Evolutionary conservation across 768 basidiomycete genomes (phyloP).

Genomic region (Boletales sp.): DNA sequence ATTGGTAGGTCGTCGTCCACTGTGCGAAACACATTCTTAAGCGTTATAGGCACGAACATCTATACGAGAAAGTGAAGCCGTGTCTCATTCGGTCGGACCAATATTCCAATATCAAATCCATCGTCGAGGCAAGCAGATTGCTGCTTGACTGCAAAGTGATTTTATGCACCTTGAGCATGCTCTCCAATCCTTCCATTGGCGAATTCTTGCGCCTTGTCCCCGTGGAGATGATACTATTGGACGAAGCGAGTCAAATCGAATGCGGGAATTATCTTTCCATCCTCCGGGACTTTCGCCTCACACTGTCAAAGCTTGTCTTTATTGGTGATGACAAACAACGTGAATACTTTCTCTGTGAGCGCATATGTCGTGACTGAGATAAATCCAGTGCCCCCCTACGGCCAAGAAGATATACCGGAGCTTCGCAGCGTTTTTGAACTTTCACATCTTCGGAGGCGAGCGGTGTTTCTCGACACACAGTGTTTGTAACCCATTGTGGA

Average conservation of each 20-base stretch:
- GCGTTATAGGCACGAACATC: conserved; percentile 45
- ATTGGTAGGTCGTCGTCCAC: conserved; percentile 34
- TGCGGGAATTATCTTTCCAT: conserved; percentile 38
- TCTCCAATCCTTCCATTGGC: conserved; percentile 28
- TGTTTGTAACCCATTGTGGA: conserved; percentile 42
- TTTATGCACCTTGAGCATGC: conserved; percentile 48
- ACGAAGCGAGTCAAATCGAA: conserved; percentile 48
- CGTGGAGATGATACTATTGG: conserved; percentile 38
- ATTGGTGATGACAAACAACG: conserved; percentile 40
- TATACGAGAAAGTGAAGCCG: conserved; percentile 35
- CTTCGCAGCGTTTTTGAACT: conserved; percentile 76
- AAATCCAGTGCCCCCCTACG: conserved; percentile 68
- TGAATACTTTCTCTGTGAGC: conserved; percentile 7
- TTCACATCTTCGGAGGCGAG: conserved; percentile 46
- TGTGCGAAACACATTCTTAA: neutral
- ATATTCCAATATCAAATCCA: conserved; percentile 11
- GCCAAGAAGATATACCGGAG: conserved; percentile 62
- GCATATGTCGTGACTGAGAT: neutral
- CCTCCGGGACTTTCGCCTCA: conserved; percentile 22
- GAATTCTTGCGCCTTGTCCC: conserved; percentile 29
- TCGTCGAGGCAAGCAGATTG: conserved; percentile 14
- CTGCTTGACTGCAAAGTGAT: conserved; percentile 35
- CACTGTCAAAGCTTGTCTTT: conserved; percentile 35
- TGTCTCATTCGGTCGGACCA: conserved; percentile 38
- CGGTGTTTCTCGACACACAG: conserved; percentile 63